Evolutionary conservation across 2,329 filamentous ascomycete species (phyloP), one percentile per base, ranked within the genome.

Genomic region (Fusarium tanahbumbuense): DNA sequence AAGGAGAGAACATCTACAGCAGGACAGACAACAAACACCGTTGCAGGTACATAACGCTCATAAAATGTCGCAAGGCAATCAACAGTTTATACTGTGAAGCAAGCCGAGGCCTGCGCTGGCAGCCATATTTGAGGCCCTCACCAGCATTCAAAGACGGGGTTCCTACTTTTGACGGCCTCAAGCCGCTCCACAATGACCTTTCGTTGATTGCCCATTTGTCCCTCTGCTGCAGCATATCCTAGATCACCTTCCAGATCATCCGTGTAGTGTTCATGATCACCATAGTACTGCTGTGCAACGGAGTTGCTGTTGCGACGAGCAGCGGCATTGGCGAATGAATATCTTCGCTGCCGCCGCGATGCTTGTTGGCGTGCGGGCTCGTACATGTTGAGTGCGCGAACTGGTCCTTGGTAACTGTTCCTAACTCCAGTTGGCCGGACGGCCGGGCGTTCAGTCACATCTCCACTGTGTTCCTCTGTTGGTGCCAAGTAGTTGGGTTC

Each of bases 91-190:
- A 41, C 37, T 11, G 54, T 25, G 34, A 48, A 57, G 11, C 53
- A 50, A 56, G 28, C 10, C 41, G 47, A 47, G 41, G 13, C 30
- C 23, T 46, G n/a, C 18, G 34, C 23, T 23, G 23, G 56, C 41
- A 49, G 32, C 13, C 44, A 52, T 28, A 42, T 49, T n/a, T 40
- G 49, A 54, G 60, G 46, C 49, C 64, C 60, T 83, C 83, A 98
- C 84, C 96, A 99, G 93, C 96, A 99, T 46, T 93, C 97, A 81
- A 99, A 99, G 32, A 99, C 94, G 3, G 96, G 96, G 78, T 97
- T 97, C 78, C 92, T 92, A 77, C 91, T 93, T 86, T 98, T 98
- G 67, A 99, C 96, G 64, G 95, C 92, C 84, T 99, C 96, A 62
- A 99, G 83, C 68, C 96, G 87, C 84, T 99, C 96, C 49, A 99